Percentiles rank a stretch among this genome's conserved stretches.
These are phyloP conservation scores for Chalciporus sp. DNA, from an alignment of 1,284 basidiomycete genomes.

Conservation along the genomic window DNA sequence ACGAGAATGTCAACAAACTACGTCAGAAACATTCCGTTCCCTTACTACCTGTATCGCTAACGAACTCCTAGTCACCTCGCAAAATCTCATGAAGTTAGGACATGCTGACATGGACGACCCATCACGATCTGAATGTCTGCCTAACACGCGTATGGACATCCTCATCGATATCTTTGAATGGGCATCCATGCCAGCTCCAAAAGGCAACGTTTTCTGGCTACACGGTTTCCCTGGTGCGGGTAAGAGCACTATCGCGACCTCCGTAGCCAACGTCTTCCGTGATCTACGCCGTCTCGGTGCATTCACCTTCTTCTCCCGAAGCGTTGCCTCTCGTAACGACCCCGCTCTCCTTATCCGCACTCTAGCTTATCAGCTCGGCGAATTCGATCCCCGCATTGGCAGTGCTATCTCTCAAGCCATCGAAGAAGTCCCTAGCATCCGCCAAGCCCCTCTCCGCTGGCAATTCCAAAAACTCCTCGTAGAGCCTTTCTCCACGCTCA, in stretches of 20 bases:
- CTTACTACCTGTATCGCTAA: slow-evolving; percentile 3
- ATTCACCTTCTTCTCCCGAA: slow-evolving; percentile 34
- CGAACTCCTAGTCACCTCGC: slow-evolving; percentile 17
- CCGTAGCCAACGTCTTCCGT: slow-evolving; percentile 32
- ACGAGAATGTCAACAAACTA: slow-evolving; percentile 29
- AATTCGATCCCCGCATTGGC: slow-evolving; percentile 32
- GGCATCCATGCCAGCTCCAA: slow-evolving; percentile 19
- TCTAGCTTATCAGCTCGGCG: slow-evolving; percentile 34
- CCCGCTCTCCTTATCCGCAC: slow-evolving; percentile 30
- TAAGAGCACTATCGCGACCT: slow-evolving; percentile 36
- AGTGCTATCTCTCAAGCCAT: slow-evolving; percentile 28
- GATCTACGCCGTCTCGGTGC: slow-evolving; percentile 34
- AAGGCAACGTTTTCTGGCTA: slow-evolving; percentile 35
- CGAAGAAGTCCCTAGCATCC: slow-evolving; percentile 31
- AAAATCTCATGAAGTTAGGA: slow-evolving; percentile 26
- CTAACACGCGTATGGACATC: slow-evolving; percentile 32
- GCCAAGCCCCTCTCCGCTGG: slow-evolving; percentile 30
- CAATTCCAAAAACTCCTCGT: slow-evolving; percentile 37
- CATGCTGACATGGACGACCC: slow-evolving; percentile 35
- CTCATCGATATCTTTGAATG: slow-evolving; percentile 30
- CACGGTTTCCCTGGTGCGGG: slow-evolving; percentile 36
- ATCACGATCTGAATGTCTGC: slow-evolving; percentile 29
- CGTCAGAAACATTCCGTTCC: slow-evolving; percentile 14
- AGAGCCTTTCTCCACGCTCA: slow-evolving; percentile 21
- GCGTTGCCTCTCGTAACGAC: slow-evolving; percentile 27